A percentile compares a stretch with the other conserved stretches of the same genome.
These are phyloP conservation scores for Tillandsia fasciculata DNA, from an alignment of 176 grass and related monocot species.

Conservation along the genomic window DNA sequence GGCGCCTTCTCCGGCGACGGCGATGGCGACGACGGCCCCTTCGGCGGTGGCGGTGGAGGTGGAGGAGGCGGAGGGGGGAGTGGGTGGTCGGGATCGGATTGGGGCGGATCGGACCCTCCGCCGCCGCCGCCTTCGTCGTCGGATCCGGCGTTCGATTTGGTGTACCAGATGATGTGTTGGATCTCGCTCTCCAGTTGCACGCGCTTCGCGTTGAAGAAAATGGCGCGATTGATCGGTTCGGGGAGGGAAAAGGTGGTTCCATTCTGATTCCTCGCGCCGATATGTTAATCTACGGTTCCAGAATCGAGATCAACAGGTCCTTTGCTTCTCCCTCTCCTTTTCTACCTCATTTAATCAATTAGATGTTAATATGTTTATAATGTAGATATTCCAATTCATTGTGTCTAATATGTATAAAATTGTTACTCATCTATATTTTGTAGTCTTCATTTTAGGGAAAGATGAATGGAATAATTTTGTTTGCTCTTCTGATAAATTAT, in stretches of 20 bases:
- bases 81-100: constrained; percentile 15
- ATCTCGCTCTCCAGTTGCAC: constrained; percentile 56
- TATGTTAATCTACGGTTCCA: constrained; percentile 22
- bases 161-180: constrained; percentile 53
- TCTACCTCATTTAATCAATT: too few species aligned
- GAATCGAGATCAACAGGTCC: not conserved
- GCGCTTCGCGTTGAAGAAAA: constrained; percentile 43
- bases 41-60: constrained; percentile 8
- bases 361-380: not conserved
- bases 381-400: not conserved
- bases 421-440: not conserved
- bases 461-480: too few species aligned
- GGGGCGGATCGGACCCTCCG: constrained; percentile 23
- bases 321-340: not conserved
- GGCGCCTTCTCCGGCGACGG: constrained; percentile 30
- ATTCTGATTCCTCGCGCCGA: constrained; percentile 29
- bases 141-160: constrained; percentile 21
- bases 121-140: constrained; percentile 19
- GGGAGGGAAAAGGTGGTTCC: constrained; percentile 15
- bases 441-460: not conserved
- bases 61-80: constrained; percentile 7
- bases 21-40: constrained; percentile 16
- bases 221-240: constrained; percentile 25
- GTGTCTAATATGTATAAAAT: not conserved
- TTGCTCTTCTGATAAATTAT: too few species aligned